Evolutionary conservation across 306 rosid genomes (phyloP).

Genomic region (Carpinus fangiana): DNA sequence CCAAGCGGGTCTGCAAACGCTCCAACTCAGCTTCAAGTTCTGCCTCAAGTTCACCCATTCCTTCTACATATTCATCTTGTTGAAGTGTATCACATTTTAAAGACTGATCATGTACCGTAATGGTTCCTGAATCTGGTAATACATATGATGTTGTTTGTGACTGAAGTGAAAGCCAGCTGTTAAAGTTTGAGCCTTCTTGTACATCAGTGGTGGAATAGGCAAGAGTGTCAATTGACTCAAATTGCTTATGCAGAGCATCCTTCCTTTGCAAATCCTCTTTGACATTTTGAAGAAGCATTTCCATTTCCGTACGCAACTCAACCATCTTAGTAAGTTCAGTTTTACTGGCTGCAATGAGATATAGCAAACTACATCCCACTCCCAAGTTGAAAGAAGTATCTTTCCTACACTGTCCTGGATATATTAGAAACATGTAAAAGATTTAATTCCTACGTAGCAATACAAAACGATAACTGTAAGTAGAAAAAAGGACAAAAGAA

Average conservation of each 20-base stretch:
- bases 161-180: constrained; percentile 40
- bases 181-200: constrained; percentile 49
- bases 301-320: constrained; percentile 77
- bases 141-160: constrained; percentile 29
- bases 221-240: constrained; percentile 36
- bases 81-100: constrained; percentile 23
- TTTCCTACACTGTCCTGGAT: constrained; percentile 45
- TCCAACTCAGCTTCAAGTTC: constrained; percentile 81
- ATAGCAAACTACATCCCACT: constrained; percentile 71
- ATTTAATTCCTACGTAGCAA: background rate
- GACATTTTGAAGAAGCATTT: constrained; percentile 57
- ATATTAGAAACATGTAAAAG: background rate
- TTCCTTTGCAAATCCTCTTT: constrained; percentile 51
- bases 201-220: constrained; percentile 48
- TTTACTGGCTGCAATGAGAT: constrained; percentile 62
- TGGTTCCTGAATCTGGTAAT: constrained; percentile 33
- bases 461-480: background rate
- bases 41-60: constrained; percentile 64
- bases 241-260: constrained; percentile 27
- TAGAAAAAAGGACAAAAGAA: constrained; percentile 3
- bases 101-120: constrained; percentile 27
- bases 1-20: constrained; percentile 67
- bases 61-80: constrained; percentile 45
- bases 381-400: constrained; percentile 74
- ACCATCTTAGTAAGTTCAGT: constrained; percentile 69